Evolutionary conservation across 306 rosid species (phyloP).

Genomic region (Cucumis cinereus): DNA sequence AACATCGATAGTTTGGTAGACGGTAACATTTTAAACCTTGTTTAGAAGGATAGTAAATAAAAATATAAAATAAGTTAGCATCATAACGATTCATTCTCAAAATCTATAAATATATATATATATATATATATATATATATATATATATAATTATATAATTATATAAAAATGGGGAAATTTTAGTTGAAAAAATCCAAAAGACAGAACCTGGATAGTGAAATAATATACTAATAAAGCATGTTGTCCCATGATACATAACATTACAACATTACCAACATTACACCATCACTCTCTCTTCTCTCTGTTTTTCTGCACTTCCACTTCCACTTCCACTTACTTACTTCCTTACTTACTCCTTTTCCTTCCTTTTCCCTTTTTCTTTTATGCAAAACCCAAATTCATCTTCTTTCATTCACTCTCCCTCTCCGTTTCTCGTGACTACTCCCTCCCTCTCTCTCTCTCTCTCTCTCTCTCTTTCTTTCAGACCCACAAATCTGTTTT

Average conservation of each 20-base stretch:
- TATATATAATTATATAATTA: no score
- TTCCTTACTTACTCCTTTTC: no score
- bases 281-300: constrained; percentile 1
- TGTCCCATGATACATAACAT: constrained; percentile 1
- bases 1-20: no score
- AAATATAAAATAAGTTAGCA: neutral
- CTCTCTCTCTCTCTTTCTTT: neutral
- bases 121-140: no score
- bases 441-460: neutral
- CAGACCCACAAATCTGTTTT: constrained; percentile 4
- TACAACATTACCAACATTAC: neutral
- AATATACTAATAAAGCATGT: neutral
- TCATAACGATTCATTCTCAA: neutral
- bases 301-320: neutral
- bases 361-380: neutral
- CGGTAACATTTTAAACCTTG: no score
- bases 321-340: neutral
- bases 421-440: constrained; percentile 6
- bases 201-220: neutral
- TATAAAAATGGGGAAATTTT: neutral
- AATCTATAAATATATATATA: no score
- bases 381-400: neutral
- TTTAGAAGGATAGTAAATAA: no score
- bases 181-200: neutral
- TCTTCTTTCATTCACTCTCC: neutral